Evolutionary conservation across 2,329 filamentous ascomycete species (phyloP), one percentile per base, ranked within the genome.

Genomic region (Trichoderma pleuroti): DNA sequence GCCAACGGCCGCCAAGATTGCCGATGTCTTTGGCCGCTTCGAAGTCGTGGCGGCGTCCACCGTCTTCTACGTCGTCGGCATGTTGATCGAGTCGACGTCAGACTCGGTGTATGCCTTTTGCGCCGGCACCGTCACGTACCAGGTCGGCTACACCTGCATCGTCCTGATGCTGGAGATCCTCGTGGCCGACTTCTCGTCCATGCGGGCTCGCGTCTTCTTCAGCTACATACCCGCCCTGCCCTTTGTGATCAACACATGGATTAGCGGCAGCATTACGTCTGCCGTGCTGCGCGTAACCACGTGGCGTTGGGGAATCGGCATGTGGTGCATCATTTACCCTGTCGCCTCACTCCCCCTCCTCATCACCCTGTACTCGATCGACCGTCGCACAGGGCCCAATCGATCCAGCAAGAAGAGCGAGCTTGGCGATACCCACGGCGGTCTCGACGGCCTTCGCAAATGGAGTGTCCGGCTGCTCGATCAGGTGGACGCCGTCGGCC

Each of bases 301-400:
- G 2, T 91, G 89, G 89, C 79, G 84, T 71, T 90, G 88, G 87
- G 89, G 88, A 16, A 83, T 89, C 28, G 88, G 88, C 73, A 90
- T 91, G 87, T 91, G 86, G 83, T 83, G 82, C 60, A 85, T 90
- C 72, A 87, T 90, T 63, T 90, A 87, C 74, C 86, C 88, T 1
- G 80, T 87, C 9, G 86, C 84, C 69, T 82, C 86, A 0, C 71
- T 89, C 5, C 88, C 89, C 1, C 81, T 91, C 0, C 78, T 90
- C 21, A 73, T 81, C 0, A 83, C 84, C 0, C 80, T 82, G 0
- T 78, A 79, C 63, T 74, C 74, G 4, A 75, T 82, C 12, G 79
- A 80, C n/a, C 75, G 76, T 10, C 76, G 75, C n/a, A 69, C 34
- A 12, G 21, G 57, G 8, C 32, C 39, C 18, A n/a, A 26, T 16